These are phyloP conservation scores for Neocucurbitaria cava DNA, from an alignment of 2,329 filamentous ascomycete species.

Conservation along the genomic window DNA sequence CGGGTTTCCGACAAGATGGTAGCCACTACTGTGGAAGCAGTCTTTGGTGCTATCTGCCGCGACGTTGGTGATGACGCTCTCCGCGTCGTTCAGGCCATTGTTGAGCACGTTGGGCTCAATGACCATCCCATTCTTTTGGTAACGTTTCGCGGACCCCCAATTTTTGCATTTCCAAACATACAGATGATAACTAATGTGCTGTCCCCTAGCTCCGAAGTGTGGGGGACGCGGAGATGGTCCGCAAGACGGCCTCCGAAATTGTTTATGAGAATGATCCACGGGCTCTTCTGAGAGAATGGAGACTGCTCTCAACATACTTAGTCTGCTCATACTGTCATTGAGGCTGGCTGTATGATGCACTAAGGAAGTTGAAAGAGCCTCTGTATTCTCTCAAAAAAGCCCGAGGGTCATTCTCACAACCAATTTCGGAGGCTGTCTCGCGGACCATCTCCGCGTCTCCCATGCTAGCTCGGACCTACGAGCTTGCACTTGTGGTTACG, in stretches of 20 bases:
- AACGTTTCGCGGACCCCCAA: background rate
- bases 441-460: background rate
- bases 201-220: background rate
- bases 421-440: background rate
- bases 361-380: background rate
- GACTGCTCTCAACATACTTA: background rate
- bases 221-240: background rate
- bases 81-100: conserved; percentile 1
- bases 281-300: background rate
- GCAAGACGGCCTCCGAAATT: background rate
- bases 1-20: conserved; percentile 23
- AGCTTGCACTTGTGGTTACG: conserved; percentile 6
- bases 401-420: background rate
- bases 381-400: background rate
- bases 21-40: conserved; percentile 41
- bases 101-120: conserved; percentile 11
- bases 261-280: background rate
- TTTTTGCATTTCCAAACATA: background rate
- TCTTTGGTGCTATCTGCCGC: conserved; percentile 44
- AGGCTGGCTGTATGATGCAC: background rate
- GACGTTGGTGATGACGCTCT: conserved; percentile 31
- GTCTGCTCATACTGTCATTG: background rate
- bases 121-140: conserved; percentile 1
- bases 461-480: background rate
- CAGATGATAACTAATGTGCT: conserved; percentile 7